Percentiles rank a stretch among this genome's conserved stretches.
These are phyloP conservation scores for Corylus heterophylla DNA, from an alignment of 306 rosid species.

Conservation along the genomic window DNA sequence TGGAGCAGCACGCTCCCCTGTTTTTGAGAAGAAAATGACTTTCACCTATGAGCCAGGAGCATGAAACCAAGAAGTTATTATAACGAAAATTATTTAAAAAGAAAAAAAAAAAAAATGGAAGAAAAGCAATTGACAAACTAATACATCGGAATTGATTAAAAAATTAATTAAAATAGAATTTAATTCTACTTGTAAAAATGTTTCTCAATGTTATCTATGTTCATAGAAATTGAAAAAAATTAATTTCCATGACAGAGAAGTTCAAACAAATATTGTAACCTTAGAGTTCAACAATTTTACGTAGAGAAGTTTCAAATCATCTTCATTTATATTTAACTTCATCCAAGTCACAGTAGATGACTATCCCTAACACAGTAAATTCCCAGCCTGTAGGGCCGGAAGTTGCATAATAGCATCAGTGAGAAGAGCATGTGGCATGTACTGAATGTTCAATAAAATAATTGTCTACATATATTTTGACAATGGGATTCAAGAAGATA, in stretches of 20 bases:
- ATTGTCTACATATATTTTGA: background rate
- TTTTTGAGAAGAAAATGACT: slow-evolving; percentile 68
- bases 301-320: background rate
- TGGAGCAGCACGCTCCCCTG: slow-evolving; percentile 91
- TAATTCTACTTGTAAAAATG: background rate
- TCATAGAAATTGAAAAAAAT: background rate
- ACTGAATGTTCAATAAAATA: background rate
- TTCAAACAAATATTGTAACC: background rate
- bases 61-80: slow-evolving; percentile 24
- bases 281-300: background rate
- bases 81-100: slow-evolving; percentile 16
- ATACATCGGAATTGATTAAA: background rate
- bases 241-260: background rate
- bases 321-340: background rate
- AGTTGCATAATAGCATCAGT: background rate
- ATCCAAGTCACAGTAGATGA: background rate
- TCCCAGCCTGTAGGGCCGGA: background rate
- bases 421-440: background rate
- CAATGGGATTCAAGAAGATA: background rate
- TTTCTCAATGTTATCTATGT: background rate
- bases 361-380: background rate
- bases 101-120: slow-evolving; percentile 15
- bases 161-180: background rate
- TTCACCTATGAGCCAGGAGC: slow-evolving; percentile 60
- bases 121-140: background rate